Base-by-base conservation (phyloP, 2,329 filamentous ascomycete species). In the Xylaria hypoxylon region DNA sequence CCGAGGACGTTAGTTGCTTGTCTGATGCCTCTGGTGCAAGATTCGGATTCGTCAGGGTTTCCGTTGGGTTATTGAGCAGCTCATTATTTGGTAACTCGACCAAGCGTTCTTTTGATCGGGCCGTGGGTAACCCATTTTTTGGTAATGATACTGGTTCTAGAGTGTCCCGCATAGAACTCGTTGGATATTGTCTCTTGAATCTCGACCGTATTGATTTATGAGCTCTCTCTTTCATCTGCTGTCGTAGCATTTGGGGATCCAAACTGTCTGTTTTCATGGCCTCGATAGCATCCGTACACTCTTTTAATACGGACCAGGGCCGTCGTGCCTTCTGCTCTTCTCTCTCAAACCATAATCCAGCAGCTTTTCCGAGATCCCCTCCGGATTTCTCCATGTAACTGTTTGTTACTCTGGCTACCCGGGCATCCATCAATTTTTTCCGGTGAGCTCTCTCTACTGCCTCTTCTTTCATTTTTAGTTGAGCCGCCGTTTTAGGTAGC, bases 271-370 rank as follows among this genome's bases (percentile, higher is more conserved):
- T 62, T 2, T 48, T 51, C 72, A 73, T 75, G 1, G 51, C 28
- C 31, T 67, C 40, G 13, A 71, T 17, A 26, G 59, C 70, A 17
- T 55, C 31, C 10, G 62, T 6, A 5, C 42, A 60, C 22, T 68
- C 58, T 22, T 56, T 45, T 8, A 73, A 66, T 31, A 59, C 24
- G 24, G 56, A 44, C 72, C 72, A 74, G 6, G 65, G 62, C 5
- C 57, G 24, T 3, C 26, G 40, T 3, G 26, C 56, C 26, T 44
- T 68, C 45, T 1, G 8, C 22, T 52, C 35, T 17, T 68, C n/a
- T 53, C 64, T 63, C 22, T 45, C 56, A 26, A 51, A 52, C 38
- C 45, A 64, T 7, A 61, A n/a, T 2, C n/a, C 50, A 48, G 24
- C 42, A 24, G 19, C 55, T 15, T 58, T 60, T 19, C 24, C 52